A percentile compares a stretch with the other conserved stretches of the same genome.
phyloP scores from a whole-genome alignment of 2,329 filamentous ascomycete genomes.

The Xylaria sp. region DNA sequence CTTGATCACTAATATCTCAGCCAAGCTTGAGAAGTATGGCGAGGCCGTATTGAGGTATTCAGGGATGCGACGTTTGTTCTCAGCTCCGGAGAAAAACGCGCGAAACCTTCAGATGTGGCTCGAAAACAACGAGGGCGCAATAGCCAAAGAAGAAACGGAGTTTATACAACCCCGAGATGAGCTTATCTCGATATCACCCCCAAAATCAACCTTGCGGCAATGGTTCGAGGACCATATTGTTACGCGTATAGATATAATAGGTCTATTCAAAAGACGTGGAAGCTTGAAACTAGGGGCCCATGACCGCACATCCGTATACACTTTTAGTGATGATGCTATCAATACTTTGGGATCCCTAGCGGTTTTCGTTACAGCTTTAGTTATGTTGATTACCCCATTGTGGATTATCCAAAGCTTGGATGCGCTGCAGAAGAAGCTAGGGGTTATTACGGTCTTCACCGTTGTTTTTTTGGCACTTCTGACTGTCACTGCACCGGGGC shows the following conservation, averaged over 20 bases:
- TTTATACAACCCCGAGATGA: conserved; percentile 23
- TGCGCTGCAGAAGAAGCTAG: conserved; percentile 48
- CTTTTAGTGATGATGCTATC: conserved; percentile 4
- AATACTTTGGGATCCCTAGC: conserved; percentile 27
- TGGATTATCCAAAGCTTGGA: conserved; percentile 14
- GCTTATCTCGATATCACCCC: conserved; percentile 9
- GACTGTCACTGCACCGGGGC: conserved; percentile 5
- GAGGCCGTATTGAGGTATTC: too few relatives aligned
- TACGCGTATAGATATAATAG: conserved; percentile 72
- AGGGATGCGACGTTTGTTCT: too few relatives aligned
- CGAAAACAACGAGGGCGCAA: conserved; percentile 23
- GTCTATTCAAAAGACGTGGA: too few relatives aligned
- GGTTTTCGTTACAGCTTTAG: conserved; percentile 32
- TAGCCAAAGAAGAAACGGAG: conserved; percentile 8
- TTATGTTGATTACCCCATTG: conserved; percentile 34
- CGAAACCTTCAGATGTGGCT: conserved; percentile 17
- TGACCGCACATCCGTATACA: neutral
- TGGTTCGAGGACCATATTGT: conserved; percentile 22
- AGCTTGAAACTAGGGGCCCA: too few relatives aligned
- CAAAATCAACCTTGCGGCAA: conserved; percentile 7
- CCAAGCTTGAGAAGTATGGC: too few relatives aligned
- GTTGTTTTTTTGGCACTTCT: conserved; percentile 8
- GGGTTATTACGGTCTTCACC: conserved; percentile 15
- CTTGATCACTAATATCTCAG: too few relatives aligned
- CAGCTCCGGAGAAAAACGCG: neutral